Evolutionary conservation across 305 asterid species (phyloP), one percentile per base, ranked within the genome.

Genomic region (Solanum chacoense): DNA sequence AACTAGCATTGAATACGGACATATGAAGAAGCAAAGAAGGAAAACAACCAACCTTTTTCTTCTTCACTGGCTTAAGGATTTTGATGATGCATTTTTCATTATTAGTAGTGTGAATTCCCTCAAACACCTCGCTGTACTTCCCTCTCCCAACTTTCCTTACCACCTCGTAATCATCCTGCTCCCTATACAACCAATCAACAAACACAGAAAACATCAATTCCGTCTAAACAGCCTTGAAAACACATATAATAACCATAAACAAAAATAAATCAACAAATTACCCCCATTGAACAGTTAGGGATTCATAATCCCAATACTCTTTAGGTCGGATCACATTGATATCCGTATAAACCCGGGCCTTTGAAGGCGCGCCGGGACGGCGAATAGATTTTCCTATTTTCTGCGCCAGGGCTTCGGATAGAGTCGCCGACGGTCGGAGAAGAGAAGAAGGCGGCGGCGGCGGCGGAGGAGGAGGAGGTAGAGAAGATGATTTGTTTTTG

Each of bases 271-370:
- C 12, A 18, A 40, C 7, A 20, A 84, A 87, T 81, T 94, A 97
- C 99, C 99, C 99, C 99, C 99, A 97, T 91, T 96, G 99, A 89
- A 97, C 98, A 87, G 95, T 88, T 20, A 96, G 95, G 29, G 98
- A 91, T 92, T 97, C 99, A 88, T 97, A 97, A 90, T 97, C 99
- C 99, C 99, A 97, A 85, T 97, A 97, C 92, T 96, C 98, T 93
- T 94, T 94, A 11, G 99, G 99, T 29, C 99, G 97, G 89, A 95
- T 91, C 69, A 96, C 86, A 87, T 87, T 87, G 65, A 87, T 77
- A 35, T 87, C 89, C 37, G 89, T 59, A 77, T 87, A 87, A 59
- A 87, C 89, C 86, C 40, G 89, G 77, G 89, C 86, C 89, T 87
- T 87, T 11, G 89, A 87, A 40, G 89, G 78, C 78, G 86, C 89